Evolutionary conservation across 1,139 yeast species (phyloP).

Genomic region (Yamadazyma friedrichii): DNA sequence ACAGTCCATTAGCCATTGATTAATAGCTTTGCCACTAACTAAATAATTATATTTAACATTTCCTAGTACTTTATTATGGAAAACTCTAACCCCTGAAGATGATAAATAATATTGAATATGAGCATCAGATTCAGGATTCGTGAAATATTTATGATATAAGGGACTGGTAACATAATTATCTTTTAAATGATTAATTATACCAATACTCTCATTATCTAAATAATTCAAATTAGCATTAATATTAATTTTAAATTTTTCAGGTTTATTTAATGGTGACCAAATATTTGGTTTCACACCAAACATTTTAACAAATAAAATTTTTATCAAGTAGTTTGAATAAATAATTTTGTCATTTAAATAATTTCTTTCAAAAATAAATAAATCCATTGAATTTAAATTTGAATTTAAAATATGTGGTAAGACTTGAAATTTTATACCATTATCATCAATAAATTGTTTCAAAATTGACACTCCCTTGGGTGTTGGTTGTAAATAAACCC

Average conservation of each 20-base stretch:
- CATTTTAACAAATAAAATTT: constrained; percentile 59
- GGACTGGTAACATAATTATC: constrained; percentile 47
- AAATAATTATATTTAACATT: constrained; percentile 27
- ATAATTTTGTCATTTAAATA: constrained; percentile 58
- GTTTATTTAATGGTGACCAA: constrained; percentile 55
- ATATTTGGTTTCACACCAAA: constrained; percentile 70
- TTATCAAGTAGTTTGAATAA: constrained; percentile 64
- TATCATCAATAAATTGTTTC: constrained; percentile 54
- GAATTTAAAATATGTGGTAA: constrained; percentile 46
- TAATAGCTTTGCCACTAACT: constrained; percentile 72
- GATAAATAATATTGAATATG: constrained; percentile 77
- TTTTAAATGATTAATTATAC: background rate
- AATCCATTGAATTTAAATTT: constrained; percentile 66
- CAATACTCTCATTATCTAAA: background rate
- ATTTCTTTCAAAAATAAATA: constrained; percentile 69
- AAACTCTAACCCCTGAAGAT: constrained; percentile 62
- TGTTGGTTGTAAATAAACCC: constrained; percentile 67
- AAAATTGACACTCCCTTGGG: constrained; percentile 85
- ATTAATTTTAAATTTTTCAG: constrained; percentile 19
- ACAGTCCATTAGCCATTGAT: constrained; percentile 91
- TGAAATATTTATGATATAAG: constrained; percentile 71
- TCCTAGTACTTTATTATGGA: constrained; percentile 37
- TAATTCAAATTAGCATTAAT: constrained; percentile 6
- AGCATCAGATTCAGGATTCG: constrained; percentile 87
- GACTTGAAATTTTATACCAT: constrained; percentile 46